Evolutionary conservation across 768 basidiomycete genomes (phyloP), one percentile per base, ranked within the genome.

Genomic region (Pholiota molesta): DNA sequence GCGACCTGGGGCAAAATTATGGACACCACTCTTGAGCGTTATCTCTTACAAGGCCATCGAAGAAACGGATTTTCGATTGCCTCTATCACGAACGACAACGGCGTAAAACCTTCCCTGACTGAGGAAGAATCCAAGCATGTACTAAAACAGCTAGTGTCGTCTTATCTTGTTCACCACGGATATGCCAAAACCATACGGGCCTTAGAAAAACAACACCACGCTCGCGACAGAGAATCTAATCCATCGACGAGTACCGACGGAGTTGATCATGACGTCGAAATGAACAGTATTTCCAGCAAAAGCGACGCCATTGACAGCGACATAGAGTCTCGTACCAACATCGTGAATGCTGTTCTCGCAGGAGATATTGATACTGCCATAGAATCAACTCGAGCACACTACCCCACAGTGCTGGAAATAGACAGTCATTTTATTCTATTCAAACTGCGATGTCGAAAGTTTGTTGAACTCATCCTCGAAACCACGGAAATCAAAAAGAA

Each of bases 91-190:
- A 69, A 66, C 54, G 65, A 68, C 44, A 62, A 62, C 9, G 66
- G 60, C 7, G 62, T 60, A 37, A 77, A 73, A 39, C 64, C 70
- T 14, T 65, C 71, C 11, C 70, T 77, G 35, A 74, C 80, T 13
- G 83, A 87, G 29, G 83, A 84, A 54, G 79, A 81, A 35, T 76
- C 83, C 55, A 87, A 86, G 71, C 75, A 77, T 26, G 83, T 87
- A 19, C 80, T 94, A 21, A 88, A 89, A 55, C 83, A 87, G 29
- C 85, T 97, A 21, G 88, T 96, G 10, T 71, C 90, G 40, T 84
- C 88, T 23, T 95, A 95, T 72, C 83, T 97, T 35, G 80, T 87
- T 2, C 94, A 96, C 72, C 89, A 94, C 66, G 95, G 95, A 9
- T 94, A 94, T 69, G 85, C 84, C 16, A 84, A 83, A 40, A 87